Evolutionary conservation across 2,329 filamentous ascomycete genomes (phyloP), one percentile per base, ranked within the genome.

Genomic region (Cercospora zeae-maydis): DNA sequence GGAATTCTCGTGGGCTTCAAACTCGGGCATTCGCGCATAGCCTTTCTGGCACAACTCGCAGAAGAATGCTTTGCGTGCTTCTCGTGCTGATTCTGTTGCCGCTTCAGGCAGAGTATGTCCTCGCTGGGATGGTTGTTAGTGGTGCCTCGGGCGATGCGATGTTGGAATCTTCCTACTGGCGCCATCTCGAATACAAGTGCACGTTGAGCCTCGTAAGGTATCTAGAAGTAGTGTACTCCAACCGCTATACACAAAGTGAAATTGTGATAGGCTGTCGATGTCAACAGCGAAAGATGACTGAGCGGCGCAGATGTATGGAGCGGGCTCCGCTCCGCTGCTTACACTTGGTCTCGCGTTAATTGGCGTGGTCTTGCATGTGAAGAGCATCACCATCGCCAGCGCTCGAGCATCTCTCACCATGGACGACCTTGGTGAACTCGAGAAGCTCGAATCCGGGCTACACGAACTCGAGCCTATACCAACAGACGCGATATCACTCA

Each of bases 11-110:
- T 99, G 95, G 7, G 93, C 89, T 77, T 98, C 93, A 76, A 96
- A 97, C 76, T 98, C 93, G 74, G 96, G 93, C 83, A 96, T 93
- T 61, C 95, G 92, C 1, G 88, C 87, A 78, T 98, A 99, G 71
- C 93, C 93, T 79, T 98, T 98, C 67, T 89, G 87, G 81, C 95
- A 98, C 59, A 98, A 85, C 42, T 88, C 85, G 80, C 88, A 96
- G 79, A 90, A 92, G 79, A 96, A 95, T 34, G 90, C 87, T 72
- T 88, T 89, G 54, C 91, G 82, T 14, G 91, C 90, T 72, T 91
- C 89, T 66, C 90, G 88, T 8, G 91, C 91, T 60, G 80, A 83
- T 65, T 85, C 83, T 33, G 84, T 87, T 72, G 83, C 64, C 11
- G 68, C 67, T 52, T 71, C 62, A 11, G 73, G 72, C 10, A 74